Percentiles rank a stretch among this genome's conserved stretches.
These are phyloP conservation scores for Vaucheria bursata DNA, from an alignment of 352 stramenopile genomes.

Conservation along the genomic window DNA sequence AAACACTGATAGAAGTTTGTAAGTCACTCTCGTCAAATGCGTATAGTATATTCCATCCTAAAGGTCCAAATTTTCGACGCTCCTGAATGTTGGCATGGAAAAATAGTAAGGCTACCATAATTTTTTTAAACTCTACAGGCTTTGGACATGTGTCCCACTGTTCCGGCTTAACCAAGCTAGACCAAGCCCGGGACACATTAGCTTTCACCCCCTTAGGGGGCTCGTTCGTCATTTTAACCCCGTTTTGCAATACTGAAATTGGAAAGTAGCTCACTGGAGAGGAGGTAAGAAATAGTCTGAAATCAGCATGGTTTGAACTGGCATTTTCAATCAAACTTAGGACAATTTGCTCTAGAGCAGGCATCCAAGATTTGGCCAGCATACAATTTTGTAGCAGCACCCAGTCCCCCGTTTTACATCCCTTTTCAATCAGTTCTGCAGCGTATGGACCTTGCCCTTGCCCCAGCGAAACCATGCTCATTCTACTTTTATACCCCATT, in stretches of 20 bases:
- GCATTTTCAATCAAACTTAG: conserved; percentile 62
- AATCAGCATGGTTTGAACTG: conserved; percentile 54
- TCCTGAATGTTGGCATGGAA: conserved; percentile 89
- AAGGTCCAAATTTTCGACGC: conserved; percentile 78
- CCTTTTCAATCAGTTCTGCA: conserved; percentile 74
- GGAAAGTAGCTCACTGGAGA: conserved; percentile 81
- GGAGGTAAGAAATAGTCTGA: conserved; percentile 81
- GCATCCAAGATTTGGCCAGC: conserved; percentile 85
- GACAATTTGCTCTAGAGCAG: conserved; percentile 76
- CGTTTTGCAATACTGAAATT: conserved; percentile 78
- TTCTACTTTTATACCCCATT: conserved; percentile 67
- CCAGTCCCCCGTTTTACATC: conserved; percentile 73
- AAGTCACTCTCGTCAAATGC: conserved; percentile 90
- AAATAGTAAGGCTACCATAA: conserved; percentile 75
- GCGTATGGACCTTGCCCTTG: conserved; percentile 79
- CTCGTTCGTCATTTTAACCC: conserved; percentile 71
- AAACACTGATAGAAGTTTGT: conserved; percentile 76
- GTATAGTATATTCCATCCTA: conserved; percentile 91
- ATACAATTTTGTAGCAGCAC: conserved; percentile 87
- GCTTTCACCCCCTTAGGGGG: conserved; percentile 57
- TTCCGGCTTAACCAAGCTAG: conserved; percentile 66
- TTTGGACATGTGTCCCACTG: conserved; percentile 50
- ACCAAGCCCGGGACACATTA: conserved; percentile 67
- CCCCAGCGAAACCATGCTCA: conserved; percentile 80
- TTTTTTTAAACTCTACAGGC: conserved; percentile 64